These are phyloP conservation scores for Zanthoxylum bungeanum DNA, from an alignment of 345 rosid species.

Conservation along the genomic window DNA sequence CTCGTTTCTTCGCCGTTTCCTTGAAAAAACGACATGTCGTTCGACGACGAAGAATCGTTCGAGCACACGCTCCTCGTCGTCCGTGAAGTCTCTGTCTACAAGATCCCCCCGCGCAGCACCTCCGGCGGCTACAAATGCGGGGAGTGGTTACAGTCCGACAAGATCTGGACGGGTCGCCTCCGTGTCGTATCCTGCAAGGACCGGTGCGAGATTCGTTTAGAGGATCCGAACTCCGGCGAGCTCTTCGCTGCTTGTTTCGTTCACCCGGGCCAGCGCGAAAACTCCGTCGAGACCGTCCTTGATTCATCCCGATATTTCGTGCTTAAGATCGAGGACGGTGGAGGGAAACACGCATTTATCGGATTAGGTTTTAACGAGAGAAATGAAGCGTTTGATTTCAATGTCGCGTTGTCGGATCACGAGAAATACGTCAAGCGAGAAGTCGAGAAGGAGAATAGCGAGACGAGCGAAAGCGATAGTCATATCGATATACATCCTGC, in stretches of 20 bases:
- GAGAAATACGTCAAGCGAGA: constrained; percentile 87
- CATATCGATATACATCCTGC: constrained; percentile 97
- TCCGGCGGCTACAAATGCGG: constrained; percentile 99
- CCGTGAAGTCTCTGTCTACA: constrained; percentile 87
- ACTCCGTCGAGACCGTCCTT: constrained; percentile 89
- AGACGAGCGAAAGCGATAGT: constrained; percentile 51
- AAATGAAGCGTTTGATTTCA: constrained; percentile 99
- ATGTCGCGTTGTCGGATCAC: constrained; percentile 96
- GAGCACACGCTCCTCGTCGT: constrained; percentile 97
- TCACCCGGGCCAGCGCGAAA: constrained; percentile 78
- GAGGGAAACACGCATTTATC: constrained; percentile 91
- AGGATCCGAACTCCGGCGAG: constrained; percentile 88
- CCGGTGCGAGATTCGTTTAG: constrained; percentile 97
- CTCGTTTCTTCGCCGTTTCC: background rate
- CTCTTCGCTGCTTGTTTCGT: constrained; percentile 96
- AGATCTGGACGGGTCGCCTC: constrained; percentile 98
- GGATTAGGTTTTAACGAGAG: constrained; percentile 93
- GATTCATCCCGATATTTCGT: constrained; percentile 97
- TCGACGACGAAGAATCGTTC: constrained; percentile 78
- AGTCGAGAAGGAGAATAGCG: constrained; percentile 70
- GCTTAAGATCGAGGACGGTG: constrained; percentile 91
- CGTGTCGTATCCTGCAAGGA: constrained; percentile 94
- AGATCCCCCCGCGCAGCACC: constrained; percentile 91
- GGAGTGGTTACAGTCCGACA: constrained; percentile 97
- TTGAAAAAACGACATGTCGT: constrained; percentile 44